These are phyloP conservation scores for Acidiella bohemica DNA, from an alignment of 495 filamentous ascomycete species.

Conservation along the genomic window DNA sequence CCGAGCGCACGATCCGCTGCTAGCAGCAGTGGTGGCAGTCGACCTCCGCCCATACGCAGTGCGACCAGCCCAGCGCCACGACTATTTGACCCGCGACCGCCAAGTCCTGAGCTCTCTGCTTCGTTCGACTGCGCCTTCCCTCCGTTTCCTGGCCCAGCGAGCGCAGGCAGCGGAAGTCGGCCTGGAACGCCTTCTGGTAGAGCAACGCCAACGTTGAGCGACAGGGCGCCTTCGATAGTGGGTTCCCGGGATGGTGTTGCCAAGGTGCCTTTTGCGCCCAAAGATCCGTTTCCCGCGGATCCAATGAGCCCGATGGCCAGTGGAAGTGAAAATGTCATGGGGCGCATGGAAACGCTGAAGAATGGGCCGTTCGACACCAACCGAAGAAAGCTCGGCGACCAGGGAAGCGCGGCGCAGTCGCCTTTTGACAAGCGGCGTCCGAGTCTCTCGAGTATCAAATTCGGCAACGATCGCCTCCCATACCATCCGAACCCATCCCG, in stretches of 20 bases:
- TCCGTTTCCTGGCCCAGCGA: slow-evolving; percentile 39
- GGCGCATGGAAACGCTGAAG: slow-evolving; percentile 51
- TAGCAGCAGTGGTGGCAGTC: slow-evolving; percentile 48
- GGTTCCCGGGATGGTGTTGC: slow-evolving; percentile 2
- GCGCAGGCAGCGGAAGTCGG: neutral
- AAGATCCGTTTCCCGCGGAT: slow-evolving; percentile 31
- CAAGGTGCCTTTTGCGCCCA: slow-evolving; percentile 1
- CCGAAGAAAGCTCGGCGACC: slow-evolving; percentile 12
- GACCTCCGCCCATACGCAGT: slow-evolving; percentile 33
- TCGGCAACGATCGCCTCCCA: slow-evolving; percentile 5
- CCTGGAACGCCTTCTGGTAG: slow-evolving; percentile 17
- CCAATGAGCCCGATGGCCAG: slow-evolving; percentile 34
- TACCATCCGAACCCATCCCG: slow-evolving; percentile 9
- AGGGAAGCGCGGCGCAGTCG: slow-evolving; percentile 7
- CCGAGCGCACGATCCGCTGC: slow-evolving; percentile 7
- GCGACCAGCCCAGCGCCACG: slow-evolving; percentile 35
- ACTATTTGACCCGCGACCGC: slow-evolving; percentile 27
- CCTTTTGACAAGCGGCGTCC: slow-evolving; percentile 11
- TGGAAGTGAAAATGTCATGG: slow-evolving; percentile 34
- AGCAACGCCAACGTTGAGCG: slow-evolving; percentile 3
- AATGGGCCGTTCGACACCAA: slow-evolving; percentile 51
- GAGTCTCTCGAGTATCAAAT: slow-evolving; percentile 9
- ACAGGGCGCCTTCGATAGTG: slow-evolving; percentile 8
- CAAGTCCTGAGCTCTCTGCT: slow-evolving; percentile 27
- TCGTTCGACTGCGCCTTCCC: slow-evolving; percentile 51